phyloP scores from a whole-genome alignment of 768 basidiomycete species.

The Leccinum rimulosum region DNA sequence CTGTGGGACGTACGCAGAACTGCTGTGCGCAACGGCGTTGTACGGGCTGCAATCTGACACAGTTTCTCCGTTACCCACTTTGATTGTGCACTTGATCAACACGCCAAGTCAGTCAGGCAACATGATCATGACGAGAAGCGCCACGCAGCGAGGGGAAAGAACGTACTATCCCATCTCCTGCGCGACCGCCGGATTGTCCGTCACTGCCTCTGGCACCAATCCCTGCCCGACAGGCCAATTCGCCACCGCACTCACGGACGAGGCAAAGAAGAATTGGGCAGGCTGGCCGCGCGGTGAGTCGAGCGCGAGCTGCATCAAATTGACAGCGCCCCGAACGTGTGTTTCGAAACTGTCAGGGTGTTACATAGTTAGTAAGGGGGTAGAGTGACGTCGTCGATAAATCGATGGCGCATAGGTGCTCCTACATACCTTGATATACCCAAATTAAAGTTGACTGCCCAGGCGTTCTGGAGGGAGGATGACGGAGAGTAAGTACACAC shows the following conservation, averaged over 20 bases:
- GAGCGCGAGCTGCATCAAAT: slow-evolving; percentile 49
- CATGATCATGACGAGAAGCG: background rate
- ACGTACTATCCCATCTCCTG: slow-evolving; percentile 36
- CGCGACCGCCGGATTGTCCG: slow-evolving; percentile 23
- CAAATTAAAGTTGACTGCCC: slow-evolving; percentile 57
- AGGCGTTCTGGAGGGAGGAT: slow-evolving; percentile 40
- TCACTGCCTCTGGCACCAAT: slow-evolving; percentile 24
- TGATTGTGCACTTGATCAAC: slow-evolving; percentile 23
- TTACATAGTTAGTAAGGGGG: background rate
- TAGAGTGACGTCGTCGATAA: background rate
- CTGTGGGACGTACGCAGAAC: slow-evolving; percentile 19
- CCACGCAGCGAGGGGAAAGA: background rate
- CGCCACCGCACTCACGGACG: slow-evolving; percentile 40
- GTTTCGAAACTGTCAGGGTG: slow-evolving; percentile 35
- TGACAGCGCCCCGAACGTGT: slow-evolving; percentile 48
- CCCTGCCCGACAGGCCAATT: slow-evolving; percentile 15
- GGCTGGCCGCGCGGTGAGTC: slow-evolving; percentile 31
- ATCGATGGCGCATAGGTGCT: background rate
- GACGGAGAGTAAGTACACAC: background rate
- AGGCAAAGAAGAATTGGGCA: slow-evolving; percentile 50
- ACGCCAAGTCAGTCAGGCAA: background rate
- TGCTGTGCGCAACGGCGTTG: slow-evolving; percentile 20
- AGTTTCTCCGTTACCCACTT: slow-evolving; percentile 59
- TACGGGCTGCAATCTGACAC: slow-evolving; percentile 39
- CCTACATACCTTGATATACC: slow-evolving; percentile 25